Conservation (phyloP, 495 filamentous ascomycete genomes). For the Lophiotrema nucula region DNA sequence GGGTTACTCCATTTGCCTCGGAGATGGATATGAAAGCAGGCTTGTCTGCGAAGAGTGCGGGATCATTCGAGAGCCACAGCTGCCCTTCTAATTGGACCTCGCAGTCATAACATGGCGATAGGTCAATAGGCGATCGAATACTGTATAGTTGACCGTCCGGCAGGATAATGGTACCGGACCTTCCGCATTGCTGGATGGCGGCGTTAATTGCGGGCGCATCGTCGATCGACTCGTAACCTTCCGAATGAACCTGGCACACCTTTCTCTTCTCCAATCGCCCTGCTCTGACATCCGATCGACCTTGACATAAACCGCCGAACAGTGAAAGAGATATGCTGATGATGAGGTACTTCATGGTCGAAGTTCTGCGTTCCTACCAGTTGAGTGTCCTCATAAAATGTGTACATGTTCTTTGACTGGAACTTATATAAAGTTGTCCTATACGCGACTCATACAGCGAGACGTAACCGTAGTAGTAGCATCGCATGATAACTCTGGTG, state of each 20-base stretch:
- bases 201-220: conserved; percentile 7
- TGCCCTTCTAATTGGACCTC: conserved; percentile 6
- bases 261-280: background rate
- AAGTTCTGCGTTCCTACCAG: too few relatives aligned
- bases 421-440: too few relatives aligned
- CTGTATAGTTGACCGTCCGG: conserved; percentile 1
- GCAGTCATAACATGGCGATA: background rate
- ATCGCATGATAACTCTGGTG: too few relatives aligned
- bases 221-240: background rate
- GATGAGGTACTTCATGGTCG: too few relatives aligned
- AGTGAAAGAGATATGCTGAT: too few relatives aligned
- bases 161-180: conserved; percentile 4
- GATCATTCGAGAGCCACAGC: background rate
- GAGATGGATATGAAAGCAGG: background rate
- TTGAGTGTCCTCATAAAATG: too few relatives aligned
- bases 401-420: too few relatives aligned
- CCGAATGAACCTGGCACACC: background rate
- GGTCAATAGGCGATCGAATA: conserved; percentile 7
- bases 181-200: background rate
- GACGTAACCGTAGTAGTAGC: too few relatives aligned
- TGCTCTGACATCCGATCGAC: too few relatives aligned
- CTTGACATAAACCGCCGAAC: too few relatives aligned
- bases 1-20: background rate
- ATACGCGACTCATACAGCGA: too few relatives aligned
- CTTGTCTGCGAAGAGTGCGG: background rate